Conservation (phyloP, 345 rosid genomes). For the Eucalyptus grandis region DNA sequence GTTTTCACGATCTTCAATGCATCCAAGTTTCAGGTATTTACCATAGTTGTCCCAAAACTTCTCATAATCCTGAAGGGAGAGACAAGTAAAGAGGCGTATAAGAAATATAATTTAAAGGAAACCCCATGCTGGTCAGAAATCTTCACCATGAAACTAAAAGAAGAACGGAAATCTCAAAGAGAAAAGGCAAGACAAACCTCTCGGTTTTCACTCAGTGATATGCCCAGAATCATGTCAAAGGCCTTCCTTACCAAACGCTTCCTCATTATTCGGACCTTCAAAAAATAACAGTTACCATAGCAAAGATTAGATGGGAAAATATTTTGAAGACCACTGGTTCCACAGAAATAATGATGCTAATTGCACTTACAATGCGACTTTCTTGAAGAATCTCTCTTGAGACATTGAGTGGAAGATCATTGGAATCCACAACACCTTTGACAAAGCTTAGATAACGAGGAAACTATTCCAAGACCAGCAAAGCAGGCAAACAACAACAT, state of each 20-base stretch:
- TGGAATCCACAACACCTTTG: slow-evolving; percentile 97
- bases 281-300: slow-evolving; percentile 1
- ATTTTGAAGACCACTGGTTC: background rate
- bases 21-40: slow-evolving; percentile 78
- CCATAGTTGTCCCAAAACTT: slow-evolving; percentile 94
- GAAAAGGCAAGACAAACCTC: slow-evolving; percentile 26
- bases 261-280: slow-evolving; percentile 87
- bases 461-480: slow-evolving; percentile 35
- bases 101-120: background rate
- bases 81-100: background rate
- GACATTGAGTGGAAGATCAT: slow-evolving; percentile 94
- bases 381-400: slow-evolving; percentile 99
- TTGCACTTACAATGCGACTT: slow-evolving; percentile 70
- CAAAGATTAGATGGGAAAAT: background rate
- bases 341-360: background rate
- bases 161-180: background rate
- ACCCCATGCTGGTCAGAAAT: background rate
- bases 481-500: background rate
- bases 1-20: slow-evolving; percentile 95
- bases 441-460: slow-evolving; percentile 91
- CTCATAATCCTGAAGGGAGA: slow-evolving; percentile 71
- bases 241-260: slow-evolving; percentile 90
- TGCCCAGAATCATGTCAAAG: slow-evolving; percentile 90
- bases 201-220: slow-evolving; percentile 82
- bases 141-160: background rate